Percentiles rank a stretch among this genome's conserved stretches.
phyloP scores from a whole-genome alignment of 2,329 filamentous ascomycete genomes.

The Colletotrichum sp. region DNA sequence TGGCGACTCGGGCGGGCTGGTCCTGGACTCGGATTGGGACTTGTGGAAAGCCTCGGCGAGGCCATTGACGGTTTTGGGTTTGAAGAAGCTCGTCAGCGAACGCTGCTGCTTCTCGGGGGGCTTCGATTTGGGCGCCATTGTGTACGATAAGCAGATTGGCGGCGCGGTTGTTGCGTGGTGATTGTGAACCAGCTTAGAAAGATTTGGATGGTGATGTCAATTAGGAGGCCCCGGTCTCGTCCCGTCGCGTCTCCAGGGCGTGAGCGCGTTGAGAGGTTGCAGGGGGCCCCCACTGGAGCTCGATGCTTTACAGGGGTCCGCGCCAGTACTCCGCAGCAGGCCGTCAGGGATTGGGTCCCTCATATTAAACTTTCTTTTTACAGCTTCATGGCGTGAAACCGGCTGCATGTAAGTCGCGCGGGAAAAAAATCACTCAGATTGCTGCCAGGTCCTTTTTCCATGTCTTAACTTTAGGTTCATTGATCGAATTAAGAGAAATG shows the following conservation, averaged over 20 bases:
- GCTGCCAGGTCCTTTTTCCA: not conserved
- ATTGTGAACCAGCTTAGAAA: not conserved
- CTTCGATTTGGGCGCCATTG: conserved; percentile 29
- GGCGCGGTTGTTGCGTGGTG: not conserved
- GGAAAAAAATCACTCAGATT: not conserved
- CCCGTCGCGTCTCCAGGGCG: conserved; percentile 10
- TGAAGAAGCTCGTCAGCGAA: conserved; percentile 87
- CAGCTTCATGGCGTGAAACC: not conserved
- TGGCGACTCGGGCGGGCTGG: conserved; percentile 29
- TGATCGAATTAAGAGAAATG: not conserved
- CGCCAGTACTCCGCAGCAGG: not conserved
- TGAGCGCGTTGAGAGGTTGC: conserved; percentile 17
- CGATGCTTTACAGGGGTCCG: not conserved
- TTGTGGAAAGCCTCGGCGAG: conserved; percentile 41
- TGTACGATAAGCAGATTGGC: not conserved
- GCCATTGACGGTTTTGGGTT: conserved; percentile 61
- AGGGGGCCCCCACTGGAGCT: not conserved
- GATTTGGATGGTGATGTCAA: conserved; percentile 9
- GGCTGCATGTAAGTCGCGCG: not conserved
- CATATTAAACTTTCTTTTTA: conserved; percentile 17
- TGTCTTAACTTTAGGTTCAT: not conserved
- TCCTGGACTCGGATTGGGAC: conserved; percentile 30
- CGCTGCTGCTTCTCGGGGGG: conserved; percentile 70
- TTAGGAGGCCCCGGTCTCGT: conserved; percentile 2
- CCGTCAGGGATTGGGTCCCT: not conserved